Base-by-base conservation (phyloP, 768 basidiomycete species). In the Aureoboletus auriporus region DNA sequence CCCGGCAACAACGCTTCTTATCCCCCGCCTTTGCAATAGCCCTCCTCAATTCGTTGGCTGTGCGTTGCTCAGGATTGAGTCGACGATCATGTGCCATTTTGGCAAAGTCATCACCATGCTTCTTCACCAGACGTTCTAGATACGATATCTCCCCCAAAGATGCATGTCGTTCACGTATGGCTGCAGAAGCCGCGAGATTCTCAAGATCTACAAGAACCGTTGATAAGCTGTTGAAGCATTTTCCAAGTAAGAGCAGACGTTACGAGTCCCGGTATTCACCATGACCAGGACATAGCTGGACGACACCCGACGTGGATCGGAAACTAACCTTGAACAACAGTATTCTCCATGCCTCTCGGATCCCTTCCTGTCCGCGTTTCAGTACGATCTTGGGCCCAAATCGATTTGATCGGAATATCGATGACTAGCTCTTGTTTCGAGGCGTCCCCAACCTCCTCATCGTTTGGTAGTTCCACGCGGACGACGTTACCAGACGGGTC, bases 31-130 rank as follows among this genome's bases (percentile, higher is more conserved):
- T 80, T 53, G 65, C 69, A 51, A 89, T 69, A 28, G 80, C 84
- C 62, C 82, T 74, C 58, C 65, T 71, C 60, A 97, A 65, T 70
- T 92, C 83, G 14, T 89, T 93, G 29, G 73, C 77, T 2, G 93
- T 96, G 61, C 85, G 79, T 71, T 98, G 95, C 66, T 83, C 84
- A 13, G 78, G 69, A 65, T 98, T 97, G 50, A 87, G 65, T 67
- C 75, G 84, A 50, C 82, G 71, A 69, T 98, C 94, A 56, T 75
- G 72, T 10, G 82, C 80, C 93, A 96, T 97, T 42, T 68, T 73
- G 27, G 79, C 76, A 20, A 84, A 69, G 69, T 97, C 84, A 28
- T 74, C 69, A 2, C 84, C 88, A 68, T 97, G 73, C 65, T 78
- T 84, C 36, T 67, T 66, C 11, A 89, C 79, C 27, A 98, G 75